Evolutionary conservation across 805 yeast species (phyloP).

Genomic region (Saturnispora saitoi): DNA sequence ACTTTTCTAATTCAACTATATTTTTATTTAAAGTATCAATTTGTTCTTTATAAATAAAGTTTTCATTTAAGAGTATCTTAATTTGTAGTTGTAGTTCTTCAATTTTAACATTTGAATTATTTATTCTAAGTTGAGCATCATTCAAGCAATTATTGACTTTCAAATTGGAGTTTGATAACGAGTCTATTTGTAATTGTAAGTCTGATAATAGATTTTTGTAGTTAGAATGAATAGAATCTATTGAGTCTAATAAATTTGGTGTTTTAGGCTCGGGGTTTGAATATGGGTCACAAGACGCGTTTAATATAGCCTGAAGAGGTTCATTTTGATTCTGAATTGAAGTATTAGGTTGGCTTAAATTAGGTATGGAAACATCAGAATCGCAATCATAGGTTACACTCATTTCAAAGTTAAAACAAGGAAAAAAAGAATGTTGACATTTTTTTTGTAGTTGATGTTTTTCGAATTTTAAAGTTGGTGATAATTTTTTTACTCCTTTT

Average conservation of each 20-base stretch:
- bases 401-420: neutral
- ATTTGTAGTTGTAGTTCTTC: neutral
- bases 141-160: neutral
- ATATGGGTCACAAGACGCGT: neutral
- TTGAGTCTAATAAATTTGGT: neutral
- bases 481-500: neutral
- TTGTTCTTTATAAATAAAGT: neutral
- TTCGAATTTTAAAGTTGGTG: neutral
- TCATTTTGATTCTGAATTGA: neutral
- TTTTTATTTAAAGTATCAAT: constrained; percentile 2
- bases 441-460: constrained; percentile 2
- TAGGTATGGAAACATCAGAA: neutral
- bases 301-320: neutral
- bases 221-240: neutral
- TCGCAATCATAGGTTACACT: neutral
- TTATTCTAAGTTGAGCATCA: neutral
- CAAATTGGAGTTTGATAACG: neutral
- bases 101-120: neutral
- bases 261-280: neutral
- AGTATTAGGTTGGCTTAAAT: neutral
- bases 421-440: constrained; percentile 1
- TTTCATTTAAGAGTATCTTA: neutral
- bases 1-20: neutral
- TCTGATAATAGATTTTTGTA: neutral
- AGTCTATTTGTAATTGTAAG: neutral